Conservation (phyloP, 2,329 filamentous ascomycete genomes). For the Fusarium sp. region DNA sequence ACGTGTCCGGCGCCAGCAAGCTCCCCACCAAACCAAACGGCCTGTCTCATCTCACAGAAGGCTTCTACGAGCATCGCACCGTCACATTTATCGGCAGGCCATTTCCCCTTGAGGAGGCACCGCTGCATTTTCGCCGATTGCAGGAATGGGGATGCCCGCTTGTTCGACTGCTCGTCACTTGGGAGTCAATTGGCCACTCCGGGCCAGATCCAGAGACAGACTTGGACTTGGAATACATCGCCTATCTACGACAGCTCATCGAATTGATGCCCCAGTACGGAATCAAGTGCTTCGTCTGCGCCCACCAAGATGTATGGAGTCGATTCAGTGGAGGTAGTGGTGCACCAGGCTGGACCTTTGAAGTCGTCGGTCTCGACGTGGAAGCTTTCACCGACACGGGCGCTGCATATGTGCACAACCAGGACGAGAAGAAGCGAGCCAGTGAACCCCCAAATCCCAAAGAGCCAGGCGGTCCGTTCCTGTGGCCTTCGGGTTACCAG, state of each 20-base stretch:
- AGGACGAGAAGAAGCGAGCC: slow-evolving; percentile 52
- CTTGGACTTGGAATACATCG: slow-evolving; percentile 58
- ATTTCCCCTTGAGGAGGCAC: slow-evolving; percentile 57
- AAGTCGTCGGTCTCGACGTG: slow-evolving; percentile 58
- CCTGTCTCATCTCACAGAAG: slow-evolving; percentile 57
- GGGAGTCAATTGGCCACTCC: slow-evolving; percentile 58
- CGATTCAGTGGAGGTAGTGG: slow-evolving; percentile 60
- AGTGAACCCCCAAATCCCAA: slow-evolving; percentile 46
- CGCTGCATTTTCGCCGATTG: slow-evolving; percentile 57
- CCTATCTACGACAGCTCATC: slow-evolving; percentile 55
- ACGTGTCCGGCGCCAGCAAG: slow-evolving; percentile 60
- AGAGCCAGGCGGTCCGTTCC: slow-evolving; percentile 55
- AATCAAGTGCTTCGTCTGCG: slow-evolving; percentile 60
- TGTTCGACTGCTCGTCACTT: slow-evolving; percentile 59
- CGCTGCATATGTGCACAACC: slow-evolving; percentile 55
- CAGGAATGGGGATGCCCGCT: slow-evolving; percentile 58
- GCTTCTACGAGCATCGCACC: slow-evolving; percentile 58
- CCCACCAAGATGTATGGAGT: slow-evolving; percentile 62
- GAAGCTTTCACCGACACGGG: slow-evolving; percentile 54
- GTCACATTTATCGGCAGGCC: slow-evolving; percentile 59
- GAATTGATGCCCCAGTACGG: slow-evolving; percentile 57
- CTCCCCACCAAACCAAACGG: slow-evolving; percentile 56
- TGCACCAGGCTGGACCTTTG: slow-evolving; percentile 60
- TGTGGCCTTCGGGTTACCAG: slow-evolving; percentile 58
- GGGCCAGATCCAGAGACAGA: slow-evolving; percentile 53